Evolutionary conservation across 768 basidiomycete species (phyloP), one percentile per base, ranked within the genome.

Genomic region (Grammothele lineata): DNA sequence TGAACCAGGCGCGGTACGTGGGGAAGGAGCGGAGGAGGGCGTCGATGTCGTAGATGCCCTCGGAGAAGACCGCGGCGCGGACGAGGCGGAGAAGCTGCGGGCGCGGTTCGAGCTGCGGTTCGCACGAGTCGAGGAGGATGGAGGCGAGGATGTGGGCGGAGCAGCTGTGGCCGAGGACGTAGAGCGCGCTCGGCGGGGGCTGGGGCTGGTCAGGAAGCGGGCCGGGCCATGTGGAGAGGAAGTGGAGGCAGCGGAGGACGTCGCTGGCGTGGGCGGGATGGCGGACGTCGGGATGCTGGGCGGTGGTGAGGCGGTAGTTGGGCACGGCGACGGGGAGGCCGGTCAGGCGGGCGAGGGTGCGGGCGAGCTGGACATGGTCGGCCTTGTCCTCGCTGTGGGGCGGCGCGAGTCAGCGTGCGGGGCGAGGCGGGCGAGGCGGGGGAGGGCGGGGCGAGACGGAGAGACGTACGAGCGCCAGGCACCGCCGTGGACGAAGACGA

Each of bases 401-500:
- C n/a, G n/a, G n/a, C n/a, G n/a, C n/a, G n/a, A n/a, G n/a, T n/a
- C n/a, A n/a, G n/a, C n/a, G n/a, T n/a, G n/a, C 42, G 35, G 22
- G 50, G 35, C 30, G 23, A 26, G 38, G 37, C n/a, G 22, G n/a
- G 48, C 43, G 32, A 37, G 40, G 51, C 47, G 15, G 49, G 30
- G n/a, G n/a, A n/a, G 26, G n/a, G 25, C 37, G 45, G 40, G 39
- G 35, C 49, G 42, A 48, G 19, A 23, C 19, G 35, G 21, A 23
- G 32, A 39, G 50, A 41, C 84, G 70, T 60, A 88, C 88, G 79
- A 63, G 57, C 80, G 70, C 90, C 90, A 92, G 19, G 89, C 90
- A 26, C 90, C 90, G 24, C 90, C 90, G 55, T 90, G 90, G 23
- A 91, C 68, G 57, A 89, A 91, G 57, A 80, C 79, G 32, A 90